Conservation (phyloP, 768 basidiomycete species). For the Hemileccinum rubropunctum region DNA sequence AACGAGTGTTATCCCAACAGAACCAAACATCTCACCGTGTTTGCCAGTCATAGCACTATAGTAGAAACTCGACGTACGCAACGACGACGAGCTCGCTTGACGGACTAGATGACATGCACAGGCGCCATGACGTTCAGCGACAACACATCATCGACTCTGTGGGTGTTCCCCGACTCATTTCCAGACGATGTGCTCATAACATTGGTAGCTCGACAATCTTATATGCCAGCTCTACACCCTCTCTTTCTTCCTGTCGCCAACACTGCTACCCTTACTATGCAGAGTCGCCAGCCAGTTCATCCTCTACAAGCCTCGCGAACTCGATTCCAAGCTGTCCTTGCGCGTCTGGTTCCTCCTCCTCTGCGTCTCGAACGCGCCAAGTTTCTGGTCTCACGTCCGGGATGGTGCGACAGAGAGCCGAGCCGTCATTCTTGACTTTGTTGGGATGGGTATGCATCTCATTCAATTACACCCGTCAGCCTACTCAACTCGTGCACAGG, state of each 20-base stretch:
- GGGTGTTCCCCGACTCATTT: conserved; percentile 26
- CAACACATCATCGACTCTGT: conserved; percentile 70
- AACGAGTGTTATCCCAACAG: conserved; percentile 19
- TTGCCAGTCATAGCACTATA: too few species aligned
- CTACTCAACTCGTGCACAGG: conserved; percentile 35
- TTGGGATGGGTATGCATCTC: conserved; percentile 62
- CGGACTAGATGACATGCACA: conserved; percentile 50
- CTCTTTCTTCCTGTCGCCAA: conserved; percentile 76
- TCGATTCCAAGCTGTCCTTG: conserved; percentile 62
- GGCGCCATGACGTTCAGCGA: conserved; percentile 62
- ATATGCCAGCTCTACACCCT: conserved; percentile 71
- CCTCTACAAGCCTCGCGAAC: conserved; percentile 63
- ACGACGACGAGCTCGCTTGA: conserved; percentile 16
- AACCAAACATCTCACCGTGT: conserved; percentile 23
- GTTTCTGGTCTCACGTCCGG: conserved; percentile 59
- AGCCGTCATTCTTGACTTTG: conserved; percentile 70
- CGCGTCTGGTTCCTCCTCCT: conserved; percentile 65
- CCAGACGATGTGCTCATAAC: conserved; percentile 8
- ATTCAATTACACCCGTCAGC: neutral
- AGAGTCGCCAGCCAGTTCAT: conserved; percentile 62
- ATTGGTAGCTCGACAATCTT: conserved; percentile 59
- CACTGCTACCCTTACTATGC: conserved; percentile 39
- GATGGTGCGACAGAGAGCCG: conserved; percentile 54
- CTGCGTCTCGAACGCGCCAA: conserved; percentile 54
- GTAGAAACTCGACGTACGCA: conserved; percentile 2